These are phyloP conservation scores for Flaveria linearis DNA, from an alignment of 129 eudicot genomes.

Conservation along the genomic window DNA sequence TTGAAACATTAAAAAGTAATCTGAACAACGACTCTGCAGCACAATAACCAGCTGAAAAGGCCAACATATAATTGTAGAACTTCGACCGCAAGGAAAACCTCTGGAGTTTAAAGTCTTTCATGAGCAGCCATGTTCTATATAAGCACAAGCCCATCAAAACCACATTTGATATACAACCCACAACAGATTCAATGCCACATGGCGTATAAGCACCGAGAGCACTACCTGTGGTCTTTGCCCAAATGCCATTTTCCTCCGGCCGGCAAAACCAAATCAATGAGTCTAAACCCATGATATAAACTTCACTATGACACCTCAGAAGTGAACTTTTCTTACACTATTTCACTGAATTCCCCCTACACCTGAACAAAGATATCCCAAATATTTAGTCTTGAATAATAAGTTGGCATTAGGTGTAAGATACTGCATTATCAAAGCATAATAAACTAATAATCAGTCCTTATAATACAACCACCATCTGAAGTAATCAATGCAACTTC, in stretches of 20 bases:
- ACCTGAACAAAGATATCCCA: conserved; percentile 24
- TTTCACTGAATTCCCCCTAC: not conserved
- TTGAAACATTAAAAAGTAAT: too few relatives aligned
- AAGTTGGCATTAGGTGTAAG: too few relatives aligned
- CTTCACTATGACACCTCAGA: not conserved
- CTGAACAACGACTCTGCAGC: too few relatives aligned
- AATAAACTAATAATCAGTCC: too few relatives aligned
- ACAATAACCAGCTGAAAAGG: too few relatives aligned
- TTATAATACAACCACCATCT: too few relatives aligned
- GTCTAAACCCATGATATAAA: conserved; percentile 43
- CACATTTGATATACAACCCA: conserved; percentile 49
- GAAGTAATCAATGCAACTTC: too few relatives aligned
- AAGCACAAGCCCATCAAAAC: conserved; percentile 55
- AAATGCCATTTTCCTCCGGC: conserved; percentile 59
- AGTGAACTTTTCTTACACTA: not conserved
- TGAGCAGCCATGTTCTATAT: conserved; percentile 59
- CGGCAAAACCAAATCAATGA: conserved; percentile 69
- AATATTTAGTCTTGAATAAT: too few relatives aligned
- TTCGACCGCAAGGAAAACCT: too few relatives aligned
- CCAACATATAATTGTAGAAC: too few relatives aligned
- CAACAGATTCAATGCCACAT: conserved; percentile 56
- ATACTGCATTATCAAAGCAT: too few relatives aligned
- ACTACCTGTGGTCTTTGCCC: conserved; percentile 59
- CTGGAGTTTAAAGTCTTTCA: too few relatives aligned
- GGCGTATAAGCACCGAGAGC: conserved; percentile 77